phyloP scores from a whole-genome alignment of 1,284 basidiomycete species.

The Boletellus sp. region DNA sequence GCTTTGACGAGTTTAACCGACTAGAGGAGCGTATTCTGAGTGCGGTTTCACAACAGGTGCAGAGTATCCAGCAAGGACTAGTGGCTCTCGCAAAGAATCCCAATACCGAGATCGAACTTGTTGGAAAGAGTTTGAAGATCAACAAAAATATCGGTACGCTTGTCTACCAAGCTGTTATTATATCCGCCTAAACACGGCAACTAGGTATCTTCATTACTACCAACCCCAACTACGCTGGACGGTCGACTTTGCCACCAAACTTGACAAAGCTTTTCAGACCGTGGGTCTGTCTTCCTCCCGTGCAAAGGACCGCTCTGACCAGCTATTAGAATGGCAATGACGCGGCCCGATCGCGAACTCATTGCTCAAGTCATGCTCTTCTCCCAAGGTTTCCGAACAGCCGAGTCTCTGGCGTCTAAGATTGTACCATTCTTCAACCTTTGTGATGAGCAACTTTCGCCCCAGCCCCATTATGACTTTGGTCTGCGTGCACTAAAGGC shows the following conservation, averaged over 20 bases:
- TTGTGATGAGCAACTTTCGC: conserved; percentile 93
- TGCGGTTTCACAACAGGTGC: conserved; percentile 98
- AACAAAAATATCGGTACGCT: conserved; percentile 85
- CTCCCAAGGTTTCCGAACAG: conserved; percentile 98
- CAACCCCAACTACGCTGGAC: conserved; percentile 97
- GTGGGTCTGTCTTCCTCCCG: conserved; percentile 42
- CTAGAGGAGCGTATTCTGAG: conserved; percentile 97
- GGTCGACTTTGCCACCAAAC: conserved; percentile 95
- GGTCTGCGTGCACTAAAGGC: conserved; percentile 97
- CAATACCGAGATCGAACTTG: conserved; percentile 89
- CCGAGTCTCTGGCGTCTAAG: conserved; percentile 93
- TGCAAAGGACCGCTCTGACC: conserved; percentile 7
- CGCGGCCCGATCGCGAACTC: conserved; percentile 93
- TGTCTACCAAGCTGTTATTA: not conserved
- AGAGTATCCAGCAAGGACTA: conserved; percentile 96
- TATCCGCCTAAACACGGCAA: conserved; percentile 8
- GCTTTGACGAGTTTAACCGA: conserved; percentile 98
- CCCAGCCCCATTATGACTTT: conserved; percentile 99
- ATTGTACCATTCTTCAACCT: conserved; percentile 99
- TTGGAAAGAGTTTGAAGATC: conserved; percentile 90
- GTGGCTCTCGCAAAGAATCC: conserved; percentile 78
- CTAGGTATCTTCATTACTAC: conserved; percentile 94
- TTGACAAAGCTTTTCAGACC: conserved; percentile 93
- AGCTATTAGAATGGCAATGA: conserved; percentile 90
- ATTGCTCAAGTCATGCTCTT: conserved; percentile 99